These are phyloP conservation scores for Echeveria elegans DNA, from an alignment of 164 flowering plant genomes.

Conservation along the genomic window DNA sequence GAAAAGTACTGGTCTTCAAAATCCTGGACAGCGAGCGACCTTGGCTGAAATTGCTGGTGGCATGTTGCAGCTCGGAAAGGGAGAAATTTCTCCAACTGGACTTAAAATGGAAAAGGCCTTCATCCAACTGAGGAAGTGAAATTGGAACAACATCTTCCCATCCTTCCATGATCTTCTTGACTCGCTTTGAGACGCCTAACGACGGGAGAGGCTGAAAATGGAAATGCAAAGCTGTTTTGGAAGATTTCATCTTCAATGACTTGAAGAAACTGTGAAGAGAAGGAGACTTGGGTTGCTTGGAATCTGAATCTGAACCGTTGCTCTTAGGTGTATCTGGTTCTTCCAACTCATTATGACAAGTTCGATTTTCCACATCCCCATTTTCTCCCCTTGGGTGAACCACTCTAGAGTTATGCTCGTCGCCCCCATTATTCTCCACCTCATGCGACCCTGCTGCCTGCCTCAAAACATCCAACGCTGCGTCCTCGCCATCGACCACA, in stretches of 20 bases:
- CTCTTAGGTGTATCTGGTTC: slow-evolving; percentile 2
- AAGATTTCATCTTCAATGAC: slow-evolving; percentile 4
- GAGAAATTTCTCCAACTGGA: slow-evolving; percentile 27
- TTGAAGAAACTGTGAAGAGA: slow-evolving; percentile 5
- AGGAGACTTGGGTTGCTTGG: neutral
- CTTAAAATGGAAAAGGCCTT: neutral
- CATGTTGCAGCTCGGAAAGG: slow-evolving; percentile 28
- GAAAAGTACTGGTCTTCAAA: no score
- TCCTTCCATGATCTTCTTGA: neutral
- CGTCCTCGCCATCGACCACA: neutral
- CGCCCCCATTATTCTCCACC: neutral
- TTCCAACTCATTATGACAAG: neutral
- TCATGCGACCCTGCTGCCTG: neutral
- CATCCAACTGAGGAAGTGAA: neutral
- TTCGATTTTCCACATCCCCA: neutral
- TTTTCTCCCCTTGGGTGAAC: neutral
- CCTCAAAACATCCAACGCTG: neutral
- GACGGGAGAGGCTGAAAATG: slow-evolving; percentile 4
- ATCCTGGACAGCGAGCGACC: slow-evolving; percentile 18
- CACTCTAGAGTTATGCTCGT: neutral
- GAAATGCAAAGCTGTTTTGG: slow-evolving; percentile 2
- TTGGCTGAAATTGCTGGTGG: slow-evolving; percentile 35
- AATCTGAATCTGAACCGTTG: slow-evolving; percentile 3
- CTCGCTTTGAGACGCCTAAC: neutral
- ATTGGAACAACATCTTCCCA: neutral